Evolutionary conservation across 1,139 yeast species (phyloP), one percentile per base, ranked within the genome.

Genomic region (Eremothecium gossypii): DNA sequence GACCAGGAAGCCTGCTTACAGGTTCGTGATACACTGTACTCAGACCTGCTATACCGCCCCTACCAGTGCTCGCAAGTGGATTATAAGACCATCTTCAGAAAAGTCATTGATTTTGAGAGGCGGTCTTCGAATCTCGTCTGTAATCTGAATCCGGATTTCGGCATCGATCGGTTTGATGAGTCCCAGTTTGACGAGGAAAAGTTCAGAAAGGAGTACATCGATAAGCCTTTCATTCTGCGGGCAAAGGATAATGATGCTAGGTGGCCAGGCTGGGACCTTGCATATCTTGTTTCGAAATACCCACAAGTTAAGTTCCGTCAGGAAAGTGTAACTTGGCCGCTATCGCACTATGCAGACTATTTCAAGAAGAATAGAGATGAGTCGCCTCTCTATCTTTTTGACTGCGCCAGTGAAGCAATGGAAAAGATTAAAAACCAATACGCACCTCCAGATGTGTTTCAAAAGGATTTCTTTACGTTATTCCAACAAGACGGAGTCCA

Each of bases 261-360:
- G 45, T 81, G 87, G 87, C 87, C 95, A 2, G 48, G 59, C 2
- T 84, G 95, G 94, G 66, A 71, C 6, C 60, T 82, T 27, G 65
- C 67, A 1, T 57, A 64, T 10, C 65, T 86, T 12, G 64, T 71
- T 4, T 49, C 62, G 3, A 61, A 79, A 42, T 85, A 79, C 51
- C 77, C 86, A 1, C 61, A 73, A 29, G 79, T 73, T 1, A 68
- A 65, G 38, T 87, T 87, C 59, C 73, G 91, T 44, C 95, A 86
- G 58, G 96, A 87, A 61, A 77, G 85, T 29, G 91, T 85, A 40
- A 76, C 77, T 49, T 86, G 96, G 96, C 71, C 79, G 9, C 66
- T 87, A 17, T 51, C 66, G 0, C 67, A 76, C 17, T 87, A 85
- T 55, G 61, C 73, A 1, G 70, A 76, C 43, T 87, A 87, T 58